These are phyloP conservation scores for Termitomyces sp. DNA, from an alignment of 768 basidiomycete species.

Conservation along the genomic window DNA sequence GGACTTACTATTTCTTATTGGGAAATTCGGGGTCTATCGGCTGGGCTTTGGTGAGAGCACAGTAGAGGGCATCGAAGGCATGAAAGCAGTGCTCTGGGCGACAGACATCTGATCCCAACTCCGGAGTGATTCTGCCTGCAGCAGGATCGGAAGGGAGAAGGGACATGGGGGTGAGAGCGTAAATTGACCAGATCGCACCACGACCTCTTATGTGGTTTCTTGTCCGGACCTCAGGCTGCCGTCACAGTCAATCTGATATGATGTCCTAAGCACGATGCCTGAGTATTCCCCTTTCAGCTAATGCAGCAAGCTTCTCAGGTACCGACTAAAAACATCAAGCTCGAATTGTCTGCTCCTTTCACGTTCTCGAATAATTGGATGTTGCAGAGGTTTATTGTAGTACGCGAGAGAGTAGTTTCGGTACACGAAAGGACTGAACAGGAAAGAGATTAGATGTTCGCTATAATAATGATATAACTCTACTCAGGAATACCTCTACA, in stretches of 20 bases:
- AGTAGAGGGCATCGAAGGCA: constrained; percentile 81
- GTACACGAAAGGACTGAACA: neutral
- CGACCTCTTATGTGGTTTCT: neutral
- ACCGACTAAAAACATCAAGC: no score
- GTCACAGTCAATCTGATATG: constrained; percentile 10
- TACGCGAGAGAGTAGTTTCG: neutral
- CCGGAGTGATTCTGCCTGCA: constrained; percentile 35
- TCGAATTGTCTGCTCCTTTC: neutral
- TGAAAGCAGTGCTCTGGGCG: constrained; percentile 75
- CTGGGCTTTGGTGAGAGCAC: constrained; percentile 58
- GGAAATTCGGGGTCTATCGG: constrained; percentile 64
- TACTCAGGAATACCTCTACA: no score
- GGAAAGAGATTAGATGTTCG: neutral
- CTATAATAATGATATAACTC: no score
- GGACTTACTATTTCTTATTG: constrained; percentile 77
- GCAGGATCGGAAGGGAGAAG: constrained; percentile 52
- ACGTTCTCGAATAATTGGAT: neutral
- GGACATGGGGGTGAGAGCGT: constrained; percentile 44
- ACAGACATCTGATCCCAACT: constrained; percentile 50
- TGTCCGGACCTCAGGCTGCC: neutral
- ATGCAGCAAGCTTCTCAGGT: neutral
- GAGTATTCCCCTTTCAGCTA: constrained; percentile 9
- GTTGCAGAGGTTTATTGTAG: neutral
- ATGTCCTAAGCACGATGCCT: constrained; percentile 2
- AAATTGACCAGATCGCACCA: constrained; percentile 12